Conservation (phyloP, 192 early-diverging fungal genomes). For the Dimargaris cristalligena region DNA sequence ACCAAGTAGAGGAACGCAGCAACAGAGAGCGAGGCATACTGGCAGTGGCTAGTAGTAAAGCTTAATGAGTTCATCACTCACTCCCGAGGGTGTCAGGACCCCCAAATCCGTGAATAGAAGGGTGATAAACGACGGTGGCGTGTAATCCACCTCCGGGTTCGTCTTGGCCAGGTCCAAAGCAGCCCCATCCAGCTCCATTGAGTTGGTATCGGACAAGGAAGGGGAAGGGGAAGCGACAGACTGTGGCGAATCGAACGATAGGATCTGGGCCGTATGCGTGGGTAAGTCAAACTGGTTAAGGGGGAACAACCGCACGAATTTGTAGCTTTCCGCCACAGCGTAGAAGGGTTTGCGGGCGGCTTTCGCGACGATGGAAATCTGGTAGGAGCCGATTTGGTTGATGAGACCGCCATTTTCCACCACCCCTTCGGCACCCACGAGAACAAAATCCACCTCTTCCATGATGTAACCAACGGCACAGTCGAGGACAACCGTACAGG, state of each 20-base stretch:
- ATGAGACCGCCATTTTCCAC: conserved; percentile 95
- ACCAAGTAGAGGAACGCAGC: too few relatives aligned
- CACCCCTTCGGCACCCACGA: conserved; percentile 96
- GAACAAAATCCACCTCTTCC: conserved; percentile 87
- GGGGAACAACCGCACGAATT: conserved; percentile 91
- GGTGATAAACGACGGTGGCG: conserved; percentile 80
- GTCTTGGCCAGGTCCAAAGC: conserved; percentile 10
- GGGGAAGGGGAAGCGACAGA: too few relatives aligned
- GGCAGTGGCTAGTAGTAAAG: conserved; percentile 49
- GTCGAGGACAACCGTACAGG: conserved; percentile 73
- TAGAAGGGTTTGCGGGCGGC: conserved; percentile 91
- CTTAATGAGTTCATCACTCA: conserved; percentile 74
- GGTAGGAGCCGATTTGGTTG: conserved; percentile 93
- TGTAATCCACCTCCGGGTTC: conserved; percentile 83
- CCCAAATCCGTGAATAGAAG: conserved; percentile 82
- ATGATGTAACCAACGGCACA: conserved; percentile 87
- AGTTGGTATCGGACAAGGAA: too few relatives aligned
- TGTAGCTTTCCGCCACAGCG: conserved; percentile 88
- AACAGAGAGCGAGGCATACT: too few relatives aligned
- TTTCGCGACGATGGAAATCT: conserved; percentile 87
- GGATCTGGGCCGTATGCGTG: conserved; percentile 42
- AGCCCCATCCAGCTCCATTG: conserved; percentile 12
- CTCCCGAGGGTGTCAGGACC: conserved; percentile 77
- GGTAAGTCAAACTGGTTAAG: conserved; percentile 91
- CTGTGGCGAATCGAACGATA: conserved; percentile 33